Evolutionary conservation across 2,329 filamentous ascomycete species (phyloP), one percentile per base, ranked within the genome.

Genomic region (Paraphoma chrysanthemicola): DNA sequence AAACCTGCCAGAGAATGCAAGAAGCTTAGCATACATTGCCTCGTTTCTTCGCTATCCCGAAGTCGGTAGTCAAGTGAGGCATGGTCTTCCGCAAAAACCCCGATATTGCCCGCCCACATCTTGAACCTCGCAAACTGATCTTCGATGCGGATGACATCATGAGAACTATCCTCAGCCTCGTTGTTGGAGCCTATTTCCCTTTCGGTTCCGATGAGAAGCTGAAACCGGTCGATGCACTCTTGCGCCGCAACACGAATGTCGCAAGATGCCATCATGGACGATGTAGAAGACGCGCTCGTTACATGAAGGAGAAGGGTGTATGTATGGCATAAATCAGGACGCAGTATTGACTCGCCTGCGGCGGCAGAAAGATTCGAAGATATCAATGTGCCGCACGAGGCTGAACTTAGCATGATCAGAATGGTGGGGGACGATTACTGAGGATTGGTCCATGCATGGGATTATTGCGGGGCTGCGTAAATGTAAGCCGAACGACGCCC

Each of bases 21-120:
- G 11, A 44, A 29, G 11, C 9, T 18, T 14, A 43, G 48, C 28
- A 51, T 55, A 36, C 9, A 11, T 23, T 16, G 18, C 16, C 23
- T 51, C 29, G 16, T 11, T 29, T 51, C 48, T 45, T 57, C 51
- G 39, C 46, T 44, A 16, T 44, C 48, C 33, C 58, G 38, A n/a
- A 63, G 47, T 11, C 61, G 52, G 42, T 63, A 56, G 44, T 65
- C 62, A 23, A 65, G 48, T 2, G 62, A 65, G n/a, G 57, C 62
- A 56, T 63, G 51, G n/a, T 46, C 57, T 7, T 42, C 36, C 1
- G 62, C 62, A 38, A 63, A 63, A 6, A 53, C 62, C 10, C 62
- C 62, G 29, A 65, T 56, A 36, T 59, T 63, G 16, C 50, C 57
- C 28, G 60, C 60, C 62, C 62, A 65, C 12, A 65, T 58, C 16